Base-by-base conservation (phyloP, 163 green algal species). In the Scenedesmus sp. region DNA sequence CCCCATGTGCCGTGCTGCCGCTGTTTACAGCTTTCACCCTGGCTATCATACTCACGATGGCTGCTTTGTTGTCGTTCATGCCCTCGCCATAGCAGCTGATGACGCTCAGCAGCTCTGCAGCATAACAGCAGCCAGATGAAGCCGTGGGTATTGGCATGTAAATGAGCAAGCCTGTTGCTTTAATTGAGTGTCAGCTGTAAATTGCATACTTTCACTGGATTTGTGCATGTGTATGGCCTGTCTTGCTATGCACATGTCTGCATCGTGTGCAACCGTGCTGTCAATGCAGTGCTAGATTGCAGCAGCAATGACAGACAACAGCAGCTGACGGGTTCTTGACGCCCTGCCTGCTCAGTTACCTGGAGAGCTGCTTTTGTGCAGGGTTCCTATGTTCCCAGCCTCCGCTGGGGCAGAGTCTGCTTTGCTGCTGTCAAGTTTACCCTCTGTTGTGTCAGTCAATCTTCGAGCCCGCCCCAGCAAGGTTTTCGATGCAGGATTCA, bases 21-120 rank as follows among this genome's bases (percentile, higher is more conserved):
- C 43, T 85, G n/a, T 40, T 42, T 70, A 42, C 35, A 18, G 30
- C 12, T 43, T 70, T 43, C 13, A 13, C 40, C 20, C 35, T 35
- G 30, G 40, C 3, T 30, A 7, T 6, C 40, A 33, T 2, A 65
- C 87, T 49, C 59, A 91, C 87, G 6, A 40, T 65, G 46, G 56
- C n/a, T 53, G 79, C 72, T 46, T 76, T 87, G 79, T 87, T 87
- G 1, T n/a, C 9, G 37, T 92, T 65, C 18, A 92, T 53, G 13
- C 81, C 88, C 40, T 56, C 81, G 26, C 88, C 79, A 88, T 73
- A 59, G 88, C 88, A 92, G 81, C 61, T 89, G 44, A 89, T 85
- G 6, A 92, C 88, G 20, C 81, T 89, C 12, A 81, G 13, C 33
- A 56, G 33, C 16, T 92, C 88, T 89, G 88, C 81, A 53, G 30